These are phyloP conservation scores for Pascua sp. DNA, from an alignment of 1,284 basidiomycete species.

Conservation along the genomic window DNA sequence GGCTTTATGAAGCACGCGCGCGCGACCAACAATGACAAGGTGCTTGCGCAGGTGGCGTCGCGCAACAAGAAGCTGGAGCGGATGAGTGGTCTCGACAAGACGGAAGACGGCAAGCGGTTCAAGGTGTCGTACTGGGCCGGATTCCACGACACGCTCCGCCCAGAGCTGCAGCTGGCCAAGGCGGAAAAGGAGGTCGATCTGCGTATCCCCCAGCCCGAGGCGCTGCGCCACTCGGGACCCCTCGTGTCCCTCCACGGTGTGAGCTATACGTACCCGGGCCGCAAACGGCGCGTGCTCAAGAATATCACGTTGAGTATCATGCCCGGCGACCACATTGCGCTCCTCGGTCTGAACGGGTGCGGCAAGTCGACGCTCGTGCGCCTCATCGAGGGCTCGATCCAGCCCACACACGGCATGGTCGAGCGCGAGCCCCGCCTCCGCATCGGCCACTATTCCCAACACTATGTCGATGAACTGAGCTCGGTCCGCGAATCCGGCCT, in stretches of 20 bases:
- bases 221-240: conserved; percentile 56
- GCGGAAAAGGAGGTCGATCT: conserved; percentile 55
- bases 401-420: conserved; percentile 57
- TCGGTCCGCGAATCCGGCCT: conserved; percentile 50
- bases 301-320: conserved; percentile 60
- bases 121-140: conserved; percentile 60
- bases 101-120: conserved; percentile 56
- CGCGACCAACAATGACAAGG: conserved; percentile 13
- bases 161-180: conserved; percentile 56
- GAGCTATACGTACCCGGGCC: conserved; percentile 50
- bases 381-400: conserved; percentile 56
- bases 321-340: conserved; percentile 57
- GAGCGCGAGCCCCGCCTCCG: conserved; percentile 59
- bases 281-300: conserved; percentile 51
- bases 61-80: conserved; percentile 64
- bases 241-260: conserved; percentile 58
- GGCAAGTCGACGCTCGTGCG: conserved; percentile 64
- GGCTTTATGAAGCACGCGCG: conserved; percentile 17
- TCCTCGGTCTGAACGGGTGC: conserved; percentile 59
- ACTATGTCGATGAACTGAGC: conserved; percentile 43
- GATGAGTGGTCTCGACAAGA: conserved; percentile 58
- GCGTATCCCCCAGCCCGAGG: conserved; percentile 52
- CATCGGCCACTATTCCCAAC: conserved; percentile 55
- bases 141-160: conserved; percentile 53
- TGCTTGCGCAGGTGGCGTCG: conserved; percentile 51